Percentiles rank a stretch among this genome's conserved stretches.
phyloP scores from a whole-genome alignment of 768 basidiomycete species.

The Pholiota molesta region DNA sequence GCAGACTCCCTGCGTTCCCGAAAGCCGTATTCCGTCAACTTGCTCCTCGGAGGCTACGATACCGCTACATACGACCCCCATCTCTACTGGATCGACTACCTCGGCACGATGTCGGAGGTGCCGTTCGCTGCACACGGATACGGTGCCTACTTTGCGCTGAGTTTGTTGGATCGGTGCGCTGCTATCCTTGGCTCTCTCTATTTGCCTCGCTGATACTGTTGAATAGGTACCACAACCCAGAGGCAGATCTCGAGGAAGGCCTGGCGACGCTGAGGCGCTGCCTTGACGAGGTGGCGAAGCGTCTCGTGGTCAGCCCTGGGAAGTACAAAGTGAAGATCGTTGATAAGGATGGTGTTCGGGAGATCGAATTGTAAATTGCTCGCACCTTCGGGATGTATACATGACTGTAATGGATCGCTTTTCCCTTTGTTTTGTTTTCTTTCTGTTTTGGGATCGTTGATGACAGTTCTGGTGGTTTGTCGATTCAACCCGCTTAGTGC shows the following conservation, averaged over 20 bases:
- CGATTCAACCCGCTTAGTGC: background rate
- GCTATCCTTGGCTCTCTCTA: background rate
- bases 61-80: constrained; percentile 69
- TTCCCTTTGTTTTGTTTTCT: background rate
- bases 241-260: constrained; percentile 84
- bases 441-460: background rate
- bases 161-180: constrained; percentile 88
- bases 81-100: constrained; percentile 96
- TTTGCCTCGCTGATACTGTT: constrained; percentile 6
- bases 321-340: constrained; percentile 90
- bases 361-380: constrained; percentile 63
- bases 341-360: constrained; percentile 88
- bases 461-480: background rate
- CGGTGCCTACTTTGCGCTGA: constrained; percentile 88
- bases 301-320: constrained; percentile 77
- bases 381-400: constrained; percentile 7
- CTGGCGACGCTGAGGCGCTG: constrained; percentile 83
- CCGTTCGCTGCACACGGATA: constrained; percentile 97
- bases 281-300: constrained; percentile 85
- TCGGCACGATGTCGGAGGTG: constrained; percentile 86
- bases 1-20: constrained; percentile 90
- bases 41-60: constrained; percentile 94
- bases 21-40: constrained; percentile 87
- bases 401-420: constrained; percentile 12
- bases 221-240: constrained; percentile 86